Evolutionary conservation across 2,329 filamentous ascomycete genomes (phyloP).

Genomic region (Paraconiothyrium sp.): DNA sequence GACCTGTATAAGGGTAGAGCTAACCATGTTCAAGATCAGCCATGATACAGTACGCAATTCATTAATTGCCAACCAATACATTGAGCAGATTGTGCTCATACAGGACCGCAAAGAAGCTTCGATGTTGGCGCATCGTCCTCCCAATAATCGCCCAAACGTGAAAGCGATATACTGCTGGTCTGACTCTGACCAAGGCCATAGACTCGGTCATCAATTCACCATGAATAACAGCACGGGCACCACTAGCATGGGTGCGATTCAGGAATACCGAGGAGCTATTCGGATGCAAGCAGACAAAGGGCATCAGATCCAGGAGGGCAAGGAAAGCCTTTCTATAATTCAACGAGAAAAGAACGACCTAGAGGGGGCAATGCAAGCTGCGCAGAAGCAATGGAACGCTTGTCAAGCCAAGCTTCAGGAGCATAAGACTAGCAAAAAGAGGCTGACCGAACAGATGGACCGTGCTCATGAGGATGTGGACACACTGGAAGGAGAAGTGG

Average conservation of each 20-base stretch:
- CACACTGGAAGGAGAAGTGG: conserved; percentile 72
- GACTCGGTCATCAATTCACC: conserved; percentile 63
- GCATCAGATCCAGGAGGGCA: conserved; percentile 68
- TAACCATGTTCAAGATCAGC: conserved; percentile 65
- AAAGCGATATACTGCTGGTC: conserved; percentile 75
- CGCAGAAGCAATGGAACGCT: conserved; percentile 55
- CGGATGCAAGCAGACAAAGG: conserved; percentile 85
- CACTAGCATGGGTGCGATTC: conserved; percentile 62
- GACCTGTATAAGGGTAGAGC: neutral
- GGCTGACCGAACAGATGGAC: conserved; percentile 67
- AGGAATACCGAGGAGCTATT: conserved; percentile 62
- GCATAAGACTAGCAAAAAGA: conserved; percentile 58
- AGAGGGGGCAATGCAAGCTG: conserved; percentile 43
- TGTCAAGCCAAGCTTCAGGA: conserved; percentile 59
- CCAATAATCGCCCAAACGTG: conserved; percentile 68
- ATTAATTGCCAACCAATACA: conserved; percentile 80
- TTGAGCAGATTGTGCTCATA: conserved; percentile 87
- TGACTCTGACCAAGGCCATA: conserved; percentile 70
- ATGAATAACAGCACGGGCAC: conserved; percentile 53
- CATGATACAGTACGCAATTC: conserved; percentile 80
- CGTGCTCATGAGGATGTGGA: conserved; percentile 69
- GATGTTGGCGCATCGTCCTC: conserved; percentile 71
- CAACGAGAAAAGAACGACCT: conserved; percentile 48
- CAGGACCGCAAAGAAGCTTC: conserved; percentile 72
- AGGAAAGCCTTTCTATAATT: conserved; percentile 62